phyloP scores from a whole-genome alignment of 2,329 filamentous ascomycete genomes.

The Ophiostoma pallidulum region DNA sequence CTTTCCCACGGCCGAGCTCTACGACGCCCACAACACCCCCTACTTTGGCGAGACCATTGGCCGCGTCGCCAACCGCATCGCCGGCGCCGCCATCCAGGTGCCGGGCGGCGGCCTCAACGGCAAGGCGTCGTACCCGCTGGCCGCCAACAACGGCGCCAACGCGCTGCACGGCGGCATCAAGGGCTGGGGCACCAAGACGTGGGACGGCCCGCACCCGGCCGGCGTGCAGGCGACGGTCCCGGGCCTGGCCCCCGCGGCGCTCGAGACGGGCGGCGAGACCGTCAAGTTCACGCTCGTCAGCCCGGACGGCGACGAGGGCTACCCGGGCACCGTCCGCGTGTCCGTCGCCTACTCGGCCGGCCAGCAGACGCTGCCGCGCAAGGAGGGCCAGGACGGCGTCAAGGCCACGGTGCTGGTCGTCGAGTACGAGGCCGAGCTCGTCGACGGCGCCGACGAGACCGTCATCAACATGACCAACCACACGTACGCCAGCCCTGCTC shows the following conservation, averaged over 20 bases:
- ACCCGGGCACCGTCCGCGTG: slow-evolving; percentile 73
- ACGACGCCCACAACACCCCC: slow-evolving; percentile 63
- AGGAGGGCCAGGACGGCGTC: slow-evolving; percentile 33
- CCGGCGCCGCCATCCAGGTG: slow-evolving; percentile 51
- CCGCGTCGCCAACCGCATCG: slow-evolving; percentile 71
- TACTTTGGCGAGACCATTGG: slow-evolving; percentile 95
- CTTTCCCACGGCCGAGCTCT: slow-evolving; percentile 67
- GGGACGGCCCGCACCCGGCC: slow-evolving; percentile 59
- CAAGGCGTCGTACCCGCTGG: slow-evolving; percentile 56
- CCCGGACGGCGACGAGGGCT: slow-evolving; percentile 78
- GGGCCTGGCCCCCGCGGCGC: slow-evolving; percentile 37
- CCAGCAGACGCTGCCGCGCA: slow-evolving; percentile 47
- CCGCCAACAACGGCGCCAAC: slow-evolving; percentile 69
- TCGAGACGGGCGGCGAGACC: slow-evolving; percentile 52
- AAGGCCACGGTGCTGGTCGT: slow-evolving; percentile 66
- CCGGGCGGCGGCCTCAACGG: slow-evolving; percentile 56
- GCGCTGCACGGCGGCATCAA: slow-evolving; percentile 60
- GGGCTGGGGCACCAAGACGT: slow-evolving; percentile 76
- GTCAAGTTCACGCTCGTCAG: slow-evolving; percentile 58
- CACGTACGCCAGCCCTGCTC: too few relatives aligned
- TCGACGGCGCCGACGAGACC: slow-evolving; percentile 76
- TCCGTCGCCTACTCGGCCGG: slow-evolving; percentile 70
- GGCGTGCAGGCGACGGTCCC: slow-evolving; percentile 38
- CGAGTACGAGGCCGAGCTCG: slow-evolving; percentile 81
- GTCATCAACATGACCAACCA: slow-evolving; percentile 92